These are phyloP conservation scores for Waltergamsia citrina DNA, from an alignment of 2,329 filamentous ascomycete genomes.

Conservation along the genomic window DNA sequence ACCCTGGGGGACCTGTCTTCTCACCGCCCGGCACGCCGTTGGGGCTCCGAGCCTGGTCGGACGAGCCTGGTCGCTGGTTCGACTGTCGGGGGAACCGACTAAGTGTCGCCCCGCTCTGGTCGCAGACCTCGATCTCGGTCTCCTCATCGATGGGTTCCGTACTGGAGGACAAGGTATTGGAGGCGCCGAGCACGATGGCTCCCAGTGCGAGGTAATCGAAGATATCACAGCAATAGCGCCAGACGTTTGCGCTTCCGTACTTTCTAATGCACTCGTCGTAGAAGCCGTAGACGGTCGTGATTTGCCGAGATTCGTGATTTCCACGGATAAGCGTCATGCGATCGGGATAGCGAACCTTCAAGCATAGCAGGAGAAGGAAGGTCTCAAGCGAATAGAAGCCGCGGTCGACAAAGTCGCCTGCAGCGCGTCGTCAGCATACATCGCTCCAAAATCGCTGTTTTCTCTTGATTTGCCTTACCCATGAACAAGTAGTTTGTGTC, in stretches of 20 bases:
- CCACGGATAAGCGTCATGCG: conserved; percentile 93
- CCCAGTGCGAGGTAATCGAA: conserved; percentile 94
- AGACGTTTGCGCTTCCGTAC: conserved; percentile 94
- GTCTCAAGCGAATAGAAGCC: conserved; percentile 98
- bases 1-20: conserved; percentile 63
- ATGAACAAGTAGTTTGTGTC: conserved; percentile 97
- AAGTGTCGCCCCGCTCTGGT: conserved; percentile 74
- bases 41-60: conserved; percentile 12
- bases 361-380: conserved; percentile 86
- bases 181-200: conserved; percentile 82
- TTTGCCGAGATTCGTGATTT: conserved; percentile 93
- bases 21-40: conserved; percentile 14
- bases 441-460: too few relatives aligned
- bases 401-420: conserved; percentile 93
- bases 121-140: conserved; percentile 87
- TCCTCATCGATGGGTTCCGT: conserved; percentile 53
- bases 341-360: conserved; percentile 96
- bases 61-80: conserved; percentile 13
- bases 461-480: conserved; percentile 52
- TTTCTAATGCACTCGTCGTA: conserved; percentile 96
- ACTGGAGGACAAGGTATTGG: conserved; percentile 47
- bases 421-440: too few relatives aligned
- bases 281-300: conserved; percentile 95
- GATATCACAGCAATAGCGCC: conserved; percentile 94
- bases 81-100: conserved; percentile 54